These are phyloP conservation scores for Lycium ferocissimum DNA, from an alignment of 257 asterid species.

Conservation along the genomic window DNA sequence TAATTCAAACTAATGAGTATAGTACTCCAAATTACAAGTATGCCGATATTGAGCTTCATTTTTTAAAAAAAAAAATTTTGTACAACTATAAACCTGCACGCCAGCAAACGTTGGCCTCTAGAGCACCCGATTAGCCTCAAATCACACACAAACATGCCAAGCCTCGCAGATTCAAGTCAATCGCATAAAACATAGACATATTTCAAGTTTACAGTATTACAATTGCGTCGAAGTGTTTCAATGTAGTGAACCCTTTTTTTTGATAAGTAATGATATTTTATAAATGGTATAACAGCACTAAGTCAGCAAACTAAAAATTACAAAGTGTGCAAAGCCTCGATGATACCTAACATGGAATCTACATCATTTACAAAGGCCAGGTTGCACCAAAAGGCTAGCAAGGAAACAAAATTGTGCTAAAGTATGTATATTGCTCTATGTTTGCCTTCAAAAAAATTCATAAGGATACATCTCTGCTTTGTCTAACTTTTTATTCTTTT, in stretches of 20 bases:
- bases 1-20: background rate
- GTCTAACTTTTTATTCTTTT: slow-evolving; percentile 11
- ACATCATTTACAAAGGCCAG: background rate
- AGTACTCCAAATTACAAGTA: background rate
- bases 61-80: no score
- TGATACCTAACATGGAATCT: background rate
- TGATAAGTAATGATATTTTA: background rate
- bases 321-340: background rate
- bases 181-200: slow-evolving; percentile 12
- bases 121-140: background rate
- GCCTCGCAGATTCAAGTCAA: background rate
- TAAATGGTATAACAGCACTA: background rate
- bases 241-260: background rate
- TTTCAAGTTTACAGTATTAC: background rate
- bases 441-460: background rate
- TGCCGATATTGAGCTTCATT: background rate
- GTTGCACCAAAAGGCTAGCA: background rate
- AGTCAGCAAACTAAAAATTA: background rate
- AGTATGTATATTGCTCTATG: background rate
- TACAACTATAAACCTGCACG: background rate
- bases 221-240: background rate
- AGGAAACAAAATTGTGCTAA: background rate
- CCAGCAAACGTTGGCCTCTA: background rate
- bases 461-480: background rate
- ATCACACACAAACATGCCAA: slow-evolving; percentile 6